phyloP scores from a whole-genome alignment of 352 stramenopile species.

The Phytophthora pseudosyringae region DNA sequence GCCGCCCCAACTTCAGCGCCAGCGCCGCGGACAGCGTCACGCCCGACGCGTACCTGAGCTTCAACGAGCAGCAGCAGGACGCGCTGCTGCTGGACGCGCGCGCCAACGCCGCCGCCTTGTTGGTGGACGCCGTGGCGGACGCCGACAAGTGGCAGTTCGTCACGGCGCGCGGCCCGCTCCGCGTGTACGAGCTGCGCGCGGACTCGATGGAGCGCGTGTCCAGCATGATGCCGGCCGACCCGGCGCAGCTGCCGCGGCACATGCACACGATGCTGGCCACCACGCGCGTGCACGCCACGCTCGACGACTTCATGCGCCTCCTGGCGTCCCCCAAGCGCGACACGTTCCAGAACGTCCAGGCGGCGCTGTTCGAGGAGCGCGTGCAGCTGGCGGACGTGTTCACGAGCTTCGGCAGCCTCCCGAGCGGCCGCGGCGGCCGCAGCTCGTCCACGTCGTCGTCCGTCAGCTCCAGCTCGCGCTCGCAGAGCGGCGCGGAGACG shows the following conservation, averaged over 20 bases:
- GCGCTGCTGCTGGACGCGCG: constrained; percentile 55
- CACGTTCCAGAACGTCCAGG: constrained; percentile 64
- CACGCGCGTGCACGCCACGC: constrained; percentile 58
- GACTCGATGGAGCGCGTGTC: constrained; percentile 57
- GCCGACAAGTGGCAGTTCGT: constrained; percentile 74
- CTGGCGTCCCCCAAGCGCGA: constrained; percentile 51
- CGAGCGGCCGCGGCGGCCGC: constrained; percentile 4
- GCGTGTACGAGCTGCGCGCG: constrained; percentile 63
- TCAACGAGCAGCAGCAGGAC: constrained; percentile 57
- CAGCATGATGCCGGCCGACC: constrained; percentile 45
- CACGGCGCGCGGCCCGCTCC: constrained; percentile 39
- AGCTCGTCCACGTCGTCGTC: constrained; percentile 41
- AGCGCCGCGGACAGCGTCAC: constrained; percentile 12
- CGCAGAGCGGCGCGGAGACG: constrained; percentile 25
- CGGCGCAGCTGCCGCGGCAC: constrained; percentile 33
- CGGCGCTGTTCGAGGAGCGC: constrained; percentile 61
- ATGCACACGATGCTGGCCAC: constrained; percentile 64
- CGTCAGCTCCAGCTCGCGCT: constrained; percentile 27
- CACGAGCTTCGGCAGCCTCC: constrained; percentile 51
- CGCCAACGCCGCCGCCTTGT: constrained; percentile 57
- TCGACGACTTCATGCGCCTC: constrained; percentile 77
- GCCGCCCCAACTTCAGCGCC: constrained; percentile 19
- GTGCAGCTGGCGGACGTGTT: constrained; percentile 71
- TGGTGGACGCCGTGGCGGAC: constrained; percentile 67
- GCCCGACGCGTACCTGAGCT: constrained; percentile 59